A percentile compares a stretch with the other conserved stretches of the same genome.
Conservation (phyloP, 805 yeast genomes). For the Candida insectorum region DNA sequence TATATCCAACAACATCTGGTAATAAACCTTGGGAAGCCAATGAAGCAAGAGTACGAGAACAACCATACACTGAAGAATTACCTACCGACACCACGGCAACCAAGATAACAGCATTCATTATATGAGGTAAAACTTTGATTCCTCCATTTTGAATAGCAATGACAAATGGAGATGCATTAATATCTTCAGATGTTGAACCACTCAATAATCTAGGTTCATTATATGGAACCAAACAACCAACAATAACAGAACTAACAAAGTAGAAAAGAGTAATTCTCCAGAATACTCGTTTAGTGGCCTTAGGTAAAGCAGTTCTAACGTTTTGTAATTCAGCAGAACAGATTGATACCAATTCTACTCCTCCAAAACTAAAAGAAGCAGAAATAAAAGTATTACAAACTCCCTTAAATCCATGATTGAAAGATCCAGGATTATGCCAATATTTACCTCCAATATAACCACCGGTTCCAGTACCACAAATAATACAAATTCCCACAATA, state of each 20-base stretch:
- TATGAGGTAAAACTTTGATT: slow-evolving; percentile 63
- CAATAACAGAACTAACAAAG: slow-evolving; percentile 28
- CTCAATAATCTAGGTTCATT: slow-evolving; percentile 43
- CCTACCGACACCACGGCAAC: slow-evolving; percentile 74
- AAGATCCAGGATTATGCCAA: slow-evolving; percentile 34
- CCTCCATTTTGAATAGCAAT: slow-evolving; percentile 64
- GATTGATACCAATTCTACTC: slow-evolving; percentile 33
- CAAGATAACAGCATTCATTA: slow-evolving; percentile 72
- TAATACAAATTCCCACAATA: slow-evolving; percentile 30
- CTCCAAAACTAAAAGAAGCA: slow-evolving; percentile 33
- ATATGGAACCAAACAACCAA: slow-evolving; percentile 51
- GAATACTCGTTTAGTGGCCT: slow-evolving; percentile 40
- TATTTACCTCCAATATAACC: slow-evolving; percentile 32
- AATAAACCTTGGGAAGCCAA: slow-evolving; percentile 69
- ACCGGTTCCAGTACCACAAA: slow-evolving; percentile 33
- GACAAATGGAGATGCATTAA: slow-evolving; percentile 72
- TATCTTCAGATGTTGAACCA: slow-evolving; percentile 47
- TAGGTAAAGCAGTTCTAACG: slow-evolving; percentile 38
- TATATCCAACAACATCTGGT: slow-evolving; percentile 44
- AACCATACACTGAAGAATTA: slow-evolving; percentile 68
- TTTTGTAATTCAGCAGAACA: slow-evolving; percentile 40
- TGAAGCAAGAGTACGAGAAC: slow-evolving; percentile 66
- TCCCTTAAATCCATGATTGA: slow-evolving; percentile 37
- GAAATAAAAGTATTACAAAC: slow-evolving; percentile 32
- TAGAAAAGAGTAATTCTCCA: slow-evolving; percentile 43